Evolutionary conservation across 2,329 filamentous ascomycete species (phyloP), one percentile per base, ranked within the genome.

Genomic region (Rutstroemia sp.): DNA sequence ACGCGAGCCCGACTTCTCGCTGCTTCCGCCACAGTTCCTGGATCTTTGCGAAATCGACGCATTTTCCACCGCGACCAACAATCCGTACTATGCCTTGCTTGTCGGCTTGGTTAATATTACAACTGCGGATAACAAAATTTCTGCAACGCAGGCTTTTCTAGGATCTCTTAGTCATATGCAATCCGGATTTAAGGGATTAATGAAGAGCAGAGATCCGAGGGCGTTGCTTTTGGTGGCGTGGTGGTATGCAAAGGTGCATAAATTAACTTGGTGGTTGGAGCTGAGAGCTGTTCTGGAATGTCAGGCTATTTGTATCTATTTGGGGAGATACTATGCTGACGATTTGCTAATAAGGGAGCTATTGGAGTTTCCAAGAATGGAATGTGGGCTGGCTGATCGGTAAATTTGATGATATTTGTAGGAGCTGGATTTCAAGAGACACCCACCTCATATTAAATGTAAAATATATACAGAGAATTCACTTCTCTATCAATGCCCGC

Each of bases 141-240:
- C 71, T 2, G 79, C 72, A 14, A 65, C 76, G 18, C 48, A 78
- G 10, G 67, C 69, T n/a, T 80, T 77, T 58, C 66, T 82, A 3
- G 63, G 69, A 1, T 80, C 82, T 61, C 61, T 80, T 27, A 70
- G 70, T 6, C 70, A 74, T 45, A 71, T 82, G 47, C 71, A 74
- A 16, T 65, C 71, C 0, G 67, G 70, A 0, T 82, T 76, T 61
- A 71, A 72, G 10, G 19, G n/a, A 8, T 60, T 83, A 12, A 62
- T 85, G 1, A 68, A 74, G 51, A 41, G 58, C 0, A 82, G 79
- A 58, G 81, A 85, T 49, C 68, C 76, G 0, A 70, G 74, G 27
- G 81, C 80, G 0, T 62, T 86, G 57, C 64, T 83, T 10, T 61
- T 85, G 39, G 66, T 85, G 10, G 72, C 75, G 0, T 80, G 77